A percentile compares a stretch with the other conserved stretches of the same genome.
These are phyloP conservation scores for Entomophthora muscae DNA, from an alignment of 371 early-diverging fungal genomes.

Conservation along the genomic window DNA sequence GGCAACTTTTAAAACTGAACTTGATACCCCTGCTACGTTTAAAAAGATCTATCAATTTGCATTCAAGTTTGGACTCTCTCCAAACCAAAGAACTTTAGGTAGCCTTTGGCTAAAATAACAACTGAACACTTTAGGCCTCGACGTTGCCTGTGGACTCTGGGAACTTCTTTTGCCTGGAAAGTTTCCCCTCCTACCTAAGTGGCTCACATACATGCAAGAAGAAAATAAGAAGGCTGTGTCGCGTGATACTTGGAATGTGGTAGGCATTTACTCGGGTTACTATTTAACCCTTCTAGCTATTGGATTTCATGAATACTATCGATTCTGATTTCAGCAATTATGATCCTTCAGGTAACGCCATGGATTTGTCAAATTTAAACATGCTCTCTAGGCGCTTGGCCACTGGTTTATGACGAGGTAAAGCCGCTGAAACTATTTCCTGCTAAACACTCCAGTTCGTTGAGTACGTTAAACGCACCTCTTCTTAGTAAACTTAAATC, in stretches of 20 bases:
- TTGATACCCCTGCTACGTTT: constrained; percentile 32
- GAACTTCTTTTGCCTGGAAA: constrained; percentile 33
- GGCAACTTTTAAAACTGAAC: constrained; percentile 24
- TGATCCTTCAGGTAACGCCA: constrained; percentile 41
- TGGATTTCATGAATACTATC: constrained; percentile 51
- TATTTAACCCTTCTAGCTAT: constrained; percentile 26
- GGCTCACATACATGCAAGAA: constrained; percentile 53
- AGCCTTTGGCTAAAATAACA: too few relatives aligned
- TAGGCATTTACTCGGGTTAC: constrained; percentile 15
- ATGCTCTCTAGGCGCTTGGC: constrained; percentile 54
- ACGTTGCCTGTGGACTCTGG: constrained; percentile 63
- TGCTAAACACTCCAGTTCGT: background rate
- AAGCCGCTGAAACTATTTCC: background rate
- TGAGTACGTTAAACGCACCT: background rate
- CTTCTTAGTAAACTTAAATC: too few relatives aligned
- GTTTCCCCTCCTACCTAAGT: constrained; percentile 41
- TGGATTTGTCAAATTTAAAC: background rate
- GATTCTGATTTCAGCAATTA: constrained; percentile 38
- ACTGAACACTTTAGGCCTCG: constrained; percentile 46
- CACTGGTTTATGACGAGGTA: constrained; percentile 57
- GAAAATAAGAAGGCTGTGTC: constrained; percentile 61
- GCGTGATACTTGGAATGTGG: constrained; percentile 67
- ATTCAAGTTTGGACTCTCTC: constrained; percentile 45
- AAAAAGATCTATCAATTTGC: constrained; percentile 60
- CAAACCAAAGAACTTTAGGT: constrained; percentile 61